Evolutionary conservation across 2,329 filamentous ascomycete genomes (phyloP), one percentile per base, ranked within the genome.

Genomic region (Aspergillus fijiensis): DNA sequence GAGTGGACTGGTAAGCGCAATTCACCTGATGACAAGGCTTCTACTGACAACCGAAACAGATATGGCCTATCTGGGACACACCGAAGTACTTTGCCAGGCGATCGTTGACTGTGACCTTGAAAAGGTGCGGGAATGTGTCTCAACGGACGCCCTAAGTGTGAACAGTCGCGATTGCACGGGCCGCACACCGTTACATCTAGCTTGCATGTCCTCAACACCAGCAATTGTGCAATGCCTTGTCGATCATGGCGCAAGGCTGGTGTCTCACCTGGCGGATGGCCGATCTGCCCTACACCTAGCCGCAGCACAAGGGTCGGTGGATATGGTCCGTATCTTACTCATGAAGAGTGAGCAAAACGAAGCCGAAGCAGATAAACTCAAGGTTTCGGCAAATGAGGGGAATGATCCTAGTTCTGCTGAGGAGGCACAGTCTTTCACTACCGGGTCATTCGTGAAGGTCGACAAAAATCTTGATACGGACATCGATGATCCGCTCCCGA

Each of bases 51-150:
- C 33, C 4, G 5, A 21, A 3, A 52, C n/a, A 75, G 90, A 93
- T 65, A 95, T 96, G 91, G 91, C 91, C 0, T 96, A 96, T 65
- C 83, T 96, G 39, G 90, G 91, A 11, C 90, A 92, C 65, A 93
- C 90, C 1, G 87, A 86, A 42, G 81, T 84, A 16, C 81, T 96
- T 2, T 96, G 90, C 69, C 89, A 92, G 69, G 91, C 90, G 0
- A 96, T 96, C 59, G 86, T 93, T 4, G 87, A 92, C 66, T 80
- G 84, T 1, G 88, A 96, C 72, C 66, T 89, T 3, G 87, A 90
- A 42, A 83, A 86, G 63, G 89, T 96, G 3, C 75, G 85, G 66
- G 85, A 87, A 65, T 96, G 90, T 88, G 76, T 84, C 11, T 80
- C 86, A 25, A 85, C 89, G 67, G 87, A 91, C 60, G 87, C 80